Conservation (phyloP, 2,329 filamentous ascomycete genomes). For the Calonectria pseudoturangicola region DNA sequence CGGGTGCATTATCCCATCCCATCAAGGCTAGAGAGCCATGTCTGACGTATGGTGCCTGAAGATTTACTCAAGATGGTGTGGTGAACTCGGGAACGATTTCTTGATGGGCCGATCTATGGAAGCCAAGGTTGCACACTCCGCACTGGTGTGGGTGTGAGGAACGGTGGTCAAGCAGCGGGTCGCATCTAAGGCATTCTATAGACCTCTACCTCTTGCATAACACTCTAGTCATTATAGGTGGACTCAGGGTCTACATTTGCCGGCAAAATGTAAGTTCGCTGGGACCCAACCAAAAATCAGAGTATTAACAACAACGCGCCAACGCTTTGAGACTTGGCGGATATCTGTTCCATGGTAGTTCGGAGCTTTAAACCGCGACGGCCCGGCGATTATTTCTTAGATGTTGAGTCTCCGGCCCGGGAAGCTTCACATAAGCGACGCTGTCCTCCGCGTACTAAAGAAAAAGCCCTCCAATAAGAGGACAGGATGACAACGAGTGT, state of each 20-base stretch:
- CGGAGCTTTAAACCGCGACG: slow-evolving; percentile 18
- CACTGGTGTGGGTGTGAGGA: too few species aligned
- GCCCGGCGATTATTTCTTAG: slow-evolving; percentile 27
- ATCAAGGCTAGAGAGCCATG: neutral
- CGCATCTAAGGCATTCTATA: neutral
- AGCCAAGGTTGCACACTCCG: neutral
- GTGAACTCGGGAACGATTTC: slow-evolving; percentile 1
- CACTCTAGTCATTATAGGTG: slow-evolving; percentile 6
- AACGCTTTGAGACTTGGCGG: neutral
- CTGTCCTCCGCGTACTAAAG: slow-evolving; percentile 36
- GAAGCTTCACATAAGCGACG: slow-evolving; percentile 31
- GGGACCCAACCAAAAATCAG: neutral
- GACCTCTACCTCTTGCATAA: neutral
- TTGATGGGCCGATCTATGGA: slow-evolving; percentile 1
- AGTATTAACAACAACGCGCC: neutral
- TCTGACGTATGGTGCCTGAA: slow-evolving; percentile 20
- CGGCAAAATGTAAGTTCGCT: slow-evolving; percentile 7
- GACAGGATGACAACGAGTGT: neutral
- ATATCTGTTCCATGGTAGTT: neutral
- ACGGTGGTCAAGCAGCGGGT: neutral
- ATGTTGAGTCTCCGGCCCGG: slow-evolving; percentile 7
- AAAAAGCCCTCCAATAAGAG: slow-evolving; percentile 39
- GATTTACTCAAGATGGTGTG: slow-evolving; percentile 13
- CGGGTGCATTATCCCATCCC: slow-evolving; percentile 15
- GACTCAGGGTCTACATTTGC: neutral